Evolutionary conservation across 352 stramenopile species (phyloP).

Genomic region (Phytophthora chlamydospora): DNA sequence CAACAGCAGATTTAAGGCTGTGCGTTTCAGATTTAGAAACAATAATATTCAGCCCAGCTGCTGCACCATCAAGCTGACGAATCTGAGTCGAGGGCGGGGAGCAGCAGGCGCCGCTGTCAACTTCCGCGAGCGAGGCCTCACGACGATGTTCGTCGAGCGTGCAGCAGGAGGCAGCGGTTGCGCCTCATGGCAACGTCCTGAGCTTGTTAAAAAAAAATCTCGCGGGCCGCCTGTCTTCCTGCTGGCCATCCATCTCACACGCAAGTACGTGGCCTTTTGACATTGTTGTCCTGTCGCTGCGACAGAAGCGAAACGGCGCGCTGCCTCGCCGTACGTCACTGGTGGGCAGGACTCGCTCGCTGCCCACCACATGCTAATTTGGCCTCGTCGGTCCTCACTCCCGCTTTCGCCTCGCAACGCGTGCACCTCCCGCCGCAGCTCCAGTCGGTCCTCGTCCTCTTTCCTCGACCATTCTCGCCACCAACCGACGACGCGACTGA

Average conservation of each 20-base stretch:
- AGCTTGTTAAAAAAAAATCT: slow-evolving; percentile 15
- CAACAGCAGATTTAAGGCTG: neutral
- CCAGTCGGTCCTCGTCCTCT: neutral
- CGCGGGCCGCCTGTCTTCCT: slow-evolving; percentile 11
- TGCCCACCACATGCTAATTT: neutral
- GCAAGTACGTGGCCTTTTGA: slow-evolving; percentile 12
- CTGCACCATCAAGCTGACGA: neutral
- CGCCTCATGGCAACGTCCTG: neutral
- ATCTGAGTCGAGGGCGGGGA: slow-evolving; percentile 12
- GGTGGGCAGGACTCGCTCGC: slow-evolving; percentile 2
- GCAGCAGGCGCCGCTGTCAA: neutral
- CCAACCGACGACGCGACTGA: slow-evolving; percentile 17
- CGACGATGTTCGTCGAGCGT: slow-evolving; percentile 1
- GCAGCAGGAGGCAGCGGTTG: neutral
- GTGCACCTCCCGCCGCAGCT: slow-evolving; percentile 12
- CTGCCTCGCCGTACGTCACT: slow-evolving; percentile 1
- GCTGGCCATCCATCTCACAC: slow-evolving; percentile 2
- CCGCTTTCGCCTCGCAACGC: slow-evolving; percentile 26
- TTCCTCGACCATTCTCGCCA: slow-evolving; percentile 1
- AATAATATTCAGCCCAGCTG: too few species aligned
- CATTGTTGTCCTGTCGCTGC: slow-evolving; percentile 3
- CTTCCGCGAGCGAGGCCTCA: neutral
- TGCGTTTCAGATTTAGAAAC: too few species aligned
- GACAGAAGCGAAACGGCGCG: slow-evolving; percentile 29
- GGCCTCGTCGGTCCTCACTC: slow-evolving; percentile 11